These are phyloP conservation scores for Teratosphaeria gauchensis DNA, from an alignment of 2,329 filamentous ascomycete genomes.

Conservation along the genomic window DNA sequence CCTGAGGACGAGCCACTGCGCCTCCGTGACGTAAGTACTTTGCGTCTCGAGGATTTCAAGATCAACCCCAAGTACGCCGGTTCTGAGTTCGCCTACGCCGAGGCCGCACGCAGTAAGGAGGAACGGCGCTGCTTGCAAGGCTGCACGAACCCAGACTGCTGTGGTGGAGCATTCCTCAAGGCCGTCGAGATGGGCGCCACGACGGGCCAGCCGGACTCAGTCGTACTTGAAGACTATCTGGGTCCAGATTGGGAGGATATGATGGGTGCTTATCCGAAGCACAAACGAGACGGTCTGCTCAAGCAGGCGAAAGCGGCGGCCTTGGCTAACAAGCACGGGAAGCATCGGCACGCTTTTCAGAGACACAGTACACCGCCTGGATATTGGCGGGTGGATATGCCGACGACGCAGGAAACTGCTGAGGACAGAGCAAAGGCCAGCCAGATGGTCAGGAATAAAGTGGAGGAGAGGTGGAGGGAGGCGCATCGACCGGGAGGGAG, in stretches of 20 bases:
- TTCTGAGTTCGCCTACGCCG: constrained; percentile 63
- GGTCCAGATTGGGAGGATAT: constrained; percentile 16
- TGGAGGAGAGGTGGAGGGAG: constrained; percentile 69
- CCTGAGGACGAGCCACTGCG: constrained; percentile 44
- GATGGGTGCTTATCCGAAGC: constrained; percentile 15
- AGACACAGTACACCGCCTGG: constrained; percentile 68
- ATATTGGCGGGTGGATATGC: constrained; percentile 87
- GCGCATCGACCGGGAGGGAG: constrained; percentile 63
- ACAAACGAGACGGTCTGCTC: constrained; percentile 58
- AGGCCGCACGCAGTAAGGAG: constrained; percentile 62
- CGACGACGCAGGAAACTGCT: constrained; percentile 70
- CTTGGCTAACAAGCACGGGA: constrained; percentile 66
- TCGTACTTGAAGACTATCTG: constrained; percentile 19
- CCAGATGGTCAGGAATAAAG: constrained; percentile 51
- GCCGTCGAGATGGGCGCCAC: constrained; percentile 42
- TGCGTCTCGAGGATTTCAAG: constrained; percentile 67
- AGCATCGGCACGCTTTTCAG: constrained; percentile 65
- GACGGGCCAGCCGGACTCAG: constrained; percentile 15
- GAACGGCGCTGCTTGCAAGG: constrained; percentile 62
- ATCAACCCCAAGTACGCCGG: constrained; percentile 65
- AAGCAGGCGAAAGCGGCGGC: constrained; percentile 65
- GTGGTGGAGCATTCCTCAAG: constrained; percentile 60
- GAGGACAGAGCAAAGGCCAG: constrained; percentile 56
- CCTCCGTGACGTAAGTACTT: constrained; percentile 44
- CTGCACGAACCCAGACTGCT: constrained; percentile 68